These are phyloP conservation scores for Pestalotiopsis sp. DNA, from an alignment of 2,329 filamentous ascomycete genomes.

Conservation along the genomic window DNA sequence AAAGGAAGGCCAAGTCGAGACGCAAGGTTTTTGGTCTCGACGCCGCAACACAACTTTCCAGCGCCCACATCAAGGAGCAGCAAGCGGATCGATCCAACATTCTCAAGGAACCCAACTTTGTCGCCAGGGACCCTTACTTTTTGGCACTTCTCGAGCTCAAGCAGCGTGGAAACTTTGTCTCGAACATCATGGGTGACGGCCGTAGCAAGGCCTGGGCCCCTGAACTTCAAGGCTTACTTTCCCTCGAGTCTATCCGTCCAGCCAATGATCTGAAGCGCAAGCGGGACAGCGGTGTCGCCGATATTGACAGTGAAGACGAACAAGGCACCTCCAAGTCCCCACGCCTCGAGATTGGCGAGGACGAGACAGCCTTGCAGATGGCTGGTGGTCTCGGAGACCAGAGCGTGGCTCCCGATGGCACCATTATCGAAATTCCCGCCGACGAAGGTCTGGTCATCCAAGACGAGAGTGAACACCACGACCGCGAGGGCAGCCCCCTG, in stretches of 20 bases:
- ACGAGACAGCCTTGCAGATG: conserved; percentile 57
- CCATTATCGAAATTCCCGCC: conserved; percentile 66
- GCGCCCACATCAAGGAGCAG: conserved; percentile 79
- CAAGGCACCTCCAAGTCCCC: conserved; percentile 68
- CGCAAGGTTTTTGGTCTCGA: conserved; percentile 85
- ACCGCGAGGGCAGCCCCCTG: conserved; percentile 46
- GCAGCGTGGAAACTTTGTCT: conserved; percentile 86
- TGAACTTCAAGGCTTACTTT: conserved; percentile 90
- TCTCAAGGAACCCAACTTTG: conserved; percentile 77
- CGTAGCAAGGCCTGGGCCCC: conserved; percentile 84
- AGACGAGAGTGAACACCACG: conserved; percentile 50
- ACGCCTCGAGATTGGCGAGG: conserved; percentile 68
- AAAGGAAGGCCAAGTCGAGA: conserved; percentile 74
- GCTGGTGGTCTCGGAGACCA: conserved; percentile 55
- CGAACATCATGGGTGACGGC: conserved; percentile 80
- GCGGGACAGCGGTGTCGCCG: conserved; percentile 83
- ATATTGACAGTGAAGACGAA: conserved; percentile 71
- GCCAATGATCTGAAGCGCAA: conserved; percentile 89
- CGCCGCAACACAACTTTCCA: conserved; percentile 75
- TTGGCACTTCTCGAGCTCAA: conserved; percentile 91
- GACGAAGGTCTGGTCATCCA: conserved; percentile 48
- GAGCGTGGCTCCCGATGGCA: conserved; percentile 60
- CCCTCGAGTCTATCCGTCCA: conserved; percentile 76
- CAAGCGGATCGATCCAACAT: conserved; percentile 87
- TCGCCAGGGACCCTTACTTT: conserved; percentile 85